A percentile compares a stretch with the other conserved stretches of the same genome.
Evolutionary conservation across 192 early-diverging fungal genomes (phyloP).

Genomic region (Umbelopsis sp.): DNA sequence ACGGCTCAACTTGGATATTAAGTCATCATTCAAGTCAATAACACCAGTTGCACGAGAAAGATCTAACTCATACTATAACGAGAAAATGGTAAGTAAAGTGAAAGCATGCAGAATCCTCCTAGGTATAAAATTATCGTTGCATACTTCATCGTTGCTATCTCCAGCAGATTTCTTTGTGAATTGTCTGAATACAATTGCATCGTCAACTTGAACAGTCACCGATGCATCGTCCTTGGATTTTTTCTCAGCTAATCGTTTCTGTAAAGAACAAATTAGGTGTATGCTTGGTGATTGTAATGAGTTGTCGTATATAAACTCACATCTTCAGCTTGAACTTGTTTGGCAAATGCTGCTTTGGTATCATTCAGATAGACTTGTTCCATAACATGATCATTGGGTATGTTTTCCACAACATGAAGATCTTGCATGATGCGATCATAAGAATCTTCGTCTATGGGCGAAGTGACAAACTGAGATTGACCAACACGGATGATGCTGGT

Average conservation of each 20-base stretch:
- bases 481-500: conserved; percentile 93
- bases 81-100: conserved; percentile 2
- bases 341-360: conserved; percentile 60
- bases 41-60: conserved; percentile 84
- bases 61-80: conserved; percentile 78
- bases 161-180: conserved; percentile 72
- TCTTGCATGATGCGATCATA: conserved; percentile 89
- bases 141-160: conserved; percentile 66
- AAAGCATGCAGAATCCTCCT: neutral
- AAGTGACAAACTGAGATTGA: conserved; percentile 79
- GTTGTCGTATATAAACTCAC: conserved; percentile 27
- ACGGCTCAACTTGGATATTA: conserved; percentile 90
- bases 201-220: conserved; percentile 80
- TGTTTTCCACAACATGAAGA: conserved; percentile 73
- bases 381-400: conserved; percentile 52
- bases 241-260: conserved; percentile 59
- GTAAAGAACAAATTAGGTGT: neutral
- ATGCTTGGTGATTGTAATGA: too few species aligned
- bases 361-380: conserved; percentile 60
- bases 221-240: conserved; percentile 68
- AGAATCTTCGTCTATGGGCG: conserved; percentile 97
- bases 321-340: conserved; percentile 71
- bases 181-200: conserved; percentile 85
- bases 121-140: neutral
- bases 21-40: conserved; percentile 68